Base-by-base conservation (phyloP, 495 filamentous ascomycete species). In the Glarea lozoyensis region DNA sequence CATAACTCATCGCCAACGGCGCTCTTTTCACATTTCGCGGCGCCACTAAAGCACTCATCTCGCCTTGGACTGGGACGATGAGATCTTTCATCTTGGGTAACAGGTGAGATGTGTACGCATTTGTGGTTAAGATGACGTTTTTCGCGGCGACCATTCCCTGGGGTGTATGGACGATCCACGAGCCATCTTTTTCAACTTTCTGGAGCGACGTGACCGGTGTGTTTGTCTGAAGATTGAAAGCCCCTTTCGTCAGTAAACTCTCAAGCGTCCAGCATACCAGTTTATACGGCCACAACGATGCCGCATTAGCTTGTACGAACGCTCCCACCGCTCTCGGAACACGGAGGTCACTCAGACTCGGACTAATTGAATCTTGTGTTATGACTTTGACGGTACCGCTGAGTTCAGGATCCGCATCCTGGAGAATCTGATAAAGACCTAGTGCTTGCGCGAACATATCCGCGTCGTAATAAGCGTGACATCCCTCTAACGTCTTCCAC, bases 231-330 rank as follows among this genome's bases (percentile, higher is more conserved):
- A 94, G 67, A 48, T 80, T 83, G 44, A 94, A 75, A 0, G 50
- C 58, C 19, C 49, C 46, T 7, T 61, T 48, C 1, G 48, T 55
- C 0, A 83, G 58, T 0, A 85, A 65, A 2, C 60, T 60, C 48
- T 78, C 75, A 1, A 93, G 62, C 0, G 87, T 58, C 37, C 70
- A 75, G 0, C 78, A 67, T 6, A 92, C 76, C 13, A 88, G 72
- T 54, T 86, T 88, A 54, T 92, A 93, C 0, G 88, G 88, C 86
- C 84, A 93, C 1, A 78, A 34, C 25, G 64, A 67, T 4, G 69
- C 70, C 0, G 74, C 74, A 20, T 64, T 55, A 16, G 57, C 60
- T 38, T 63, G 57, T 35, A 72, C 44, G 16, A 78, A 54, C 10
- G 66, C 75, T 7, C 73, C 75, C 6, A 56, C 45, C 2, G 63